phyloP scores from a whole-genome alignment of 805 yeast genomes.

The Nakazawaea sp. region DNA sequence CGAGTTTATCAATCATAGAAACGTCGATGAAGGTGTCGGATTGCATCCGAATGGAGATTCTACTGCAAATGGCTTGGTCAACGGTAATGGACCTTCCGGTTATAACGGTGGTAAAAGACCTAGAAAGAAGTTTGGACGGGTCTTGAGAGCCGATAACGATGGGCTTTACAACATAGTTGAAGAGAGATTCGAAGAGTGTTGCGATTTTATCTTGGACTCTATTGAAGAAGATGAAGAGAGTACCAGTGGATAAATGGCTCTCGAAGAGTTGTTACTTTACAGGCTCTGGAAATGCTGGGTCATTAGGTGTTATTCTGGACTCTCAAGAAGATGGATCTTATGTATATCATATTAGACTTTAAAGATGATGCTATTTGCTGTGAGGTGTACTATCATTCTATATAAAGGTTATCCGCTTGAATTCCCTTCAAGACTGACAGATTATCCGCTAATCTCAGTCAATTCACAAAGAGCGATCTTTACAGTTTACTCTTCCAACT shows the following conservation, averaged over 20 bases:
- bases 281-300: no score
- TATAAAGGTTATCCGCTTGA: no score
- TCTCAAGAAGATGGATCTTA: no score
- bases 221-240: constrained; percentile 59
- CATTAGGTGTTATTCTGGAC: no score
- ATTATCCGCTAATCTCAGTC: no score
- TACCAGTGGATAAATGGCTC: constrained; percentile 7
- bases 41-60: constrained; percentile 15
- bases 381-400: no score
- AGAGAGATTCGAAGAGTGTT: constrained; percentile 79
- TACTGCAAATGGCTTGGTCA: constrained; percentile 17
- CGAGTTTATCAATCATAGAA: constrained; percentile 11
- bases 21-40: constrained; percentile 25
- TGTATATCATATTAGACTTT: no score
- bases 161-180: constrained; percentile 71
- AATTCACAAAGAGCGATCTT: no score
- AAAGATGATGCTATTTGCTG: no score
- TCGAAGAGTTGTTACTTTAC: no score
- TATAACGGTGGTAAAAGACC: constrained; percentile 54
- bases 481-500: no score
- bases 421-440: no score
- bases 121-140: constrained; percentile 87
- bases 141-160: constrained; percentile 64
- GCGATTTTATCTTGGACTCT: constrained; percentile 76
- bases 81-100: constrained; percentile 14